Percentiles rank a stretch among this genome's conserved stretches.
These are phyloP conservation scores for Populus trichocarpa DNA, from an alignment of 441 rosid genomes.

Conservation along the genomic window DNA sequence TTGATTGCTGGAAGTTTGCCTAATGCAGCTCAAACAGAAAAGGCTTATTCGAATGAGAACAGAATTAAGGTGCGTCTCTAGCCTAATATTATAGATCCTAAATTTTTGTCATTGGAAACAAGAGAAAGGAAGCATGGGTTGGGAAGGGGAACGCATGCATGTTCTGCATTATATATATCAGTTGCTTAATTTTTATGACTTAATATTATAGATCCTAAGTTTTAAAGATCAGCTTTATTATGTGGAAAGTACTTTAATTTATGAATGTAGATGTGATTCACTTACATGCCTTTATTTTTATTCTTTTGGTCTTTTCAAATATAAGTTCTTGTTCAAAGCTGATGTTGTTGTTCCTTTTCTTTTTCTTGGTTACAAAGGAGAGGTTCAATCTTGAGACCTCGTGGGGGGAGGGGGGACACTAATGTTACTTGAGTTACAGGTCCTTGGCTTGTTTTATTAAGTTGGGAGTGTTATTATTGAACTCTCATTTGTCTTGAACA, in stretches of 20 bases:
- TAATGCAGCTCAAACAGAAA: constrained; percentile 37
- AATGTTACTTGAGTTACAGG: not conserved
- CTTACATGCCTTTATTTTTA: not conserved
- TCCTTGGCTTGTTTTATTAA: not conserved
- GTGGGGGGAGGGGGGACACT: not conserved
- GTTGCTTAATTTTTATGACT: not conserved
- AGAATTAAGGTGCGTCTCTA: constrained; percentile 27
- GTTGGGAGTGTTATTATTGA: not conserved
- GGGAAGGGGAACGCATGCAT: not conserved
- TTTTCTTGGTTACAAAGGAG: not conserved
- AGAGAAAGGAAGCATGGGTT: not conserved
- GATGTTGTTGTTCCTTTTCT: not conserved
- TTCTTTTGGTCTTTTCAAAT: not conserved
- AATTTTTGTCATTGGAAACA: not conserved
- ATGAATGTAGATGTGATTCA: not conserved
- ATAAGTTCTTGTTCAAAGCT: not conserved
- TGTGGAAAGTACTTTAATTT: not conserved
- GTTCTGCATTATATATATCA: not conserved
- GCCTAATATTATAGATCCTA: not conserved
- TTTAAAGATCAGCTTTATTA: not conserved
- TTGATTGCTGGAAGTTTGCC: constrained; percentile 17
- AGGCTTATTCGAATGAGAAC: constrained; percentile 19
- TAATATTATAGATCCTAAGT: not conserved
- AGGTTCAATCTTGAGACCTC: not conserved
- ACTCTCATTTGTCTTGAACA: not conserved